Conservation (phyloP, 345 rosid species). For the Euphorbia tirucalli region DNA sequence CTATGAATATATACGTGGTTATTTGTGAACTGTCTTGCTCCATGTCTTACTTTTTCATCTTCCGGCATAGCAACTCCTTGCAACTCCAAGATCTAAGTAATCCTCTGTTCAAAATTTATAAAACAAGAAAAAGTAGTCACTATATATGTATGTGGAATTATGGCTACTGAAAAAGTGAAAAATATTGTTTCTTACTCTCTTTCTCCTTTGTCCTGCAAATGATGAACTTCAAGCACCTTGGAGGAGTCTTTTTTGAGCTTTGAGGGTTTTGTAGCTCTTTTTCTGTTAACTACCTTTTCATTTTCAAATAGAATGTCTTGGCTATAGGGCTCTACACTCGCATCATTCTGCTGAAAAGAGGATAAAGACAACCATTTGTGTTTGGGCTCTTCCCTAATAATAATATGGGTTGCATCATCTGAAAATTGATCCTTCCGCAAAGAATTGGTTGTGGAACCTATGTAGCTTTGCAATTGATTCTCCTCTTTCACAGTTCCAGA, state of each 20-base stretch:
- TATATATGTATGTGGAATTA: no score
- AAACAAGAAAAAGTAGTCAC: neutral
- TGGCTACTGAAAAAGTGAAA: no score
- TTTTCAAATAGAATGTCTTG: constrained; percentile 27
- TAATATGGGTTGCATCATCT: constrained; percentile 7
- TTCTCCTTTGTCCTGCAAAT: neutral
- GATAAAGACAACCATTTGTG: constrained; percentile 31
- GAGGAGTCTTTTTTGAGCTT: neutral
- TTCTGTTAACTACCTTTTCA: neutral
- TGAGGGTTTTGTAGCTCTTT: neutral
- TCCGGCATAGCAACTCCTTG: neutral
- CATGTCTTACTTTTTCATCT: neutral
- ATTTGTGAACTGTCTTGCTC: neutral
- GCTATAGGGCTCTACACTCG: constrained; percentile 31
- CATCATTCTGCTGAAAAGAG: constrained; percentile 34
- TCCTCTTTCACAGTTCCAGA: constrained; percentile 15
- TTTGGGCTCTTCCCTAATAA: constrained; percentile 12
- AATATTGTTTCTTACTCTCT: neutral
- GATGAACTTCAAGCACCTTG: neutral
- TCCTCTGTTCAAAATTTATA: neutral
- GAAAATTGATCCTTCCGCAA: neutral
- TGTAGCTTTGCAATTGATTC: neutral
- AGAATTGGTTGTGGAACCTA: constrained; percentile 10
- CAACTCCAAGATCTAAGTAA: neutral
- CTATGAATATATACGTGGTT: neutral